These are phyloP conservation scores for Flaveria linearis DNA, from an alignment of 129 eudicot genomes.

Conservation along the genomic window DNA sequence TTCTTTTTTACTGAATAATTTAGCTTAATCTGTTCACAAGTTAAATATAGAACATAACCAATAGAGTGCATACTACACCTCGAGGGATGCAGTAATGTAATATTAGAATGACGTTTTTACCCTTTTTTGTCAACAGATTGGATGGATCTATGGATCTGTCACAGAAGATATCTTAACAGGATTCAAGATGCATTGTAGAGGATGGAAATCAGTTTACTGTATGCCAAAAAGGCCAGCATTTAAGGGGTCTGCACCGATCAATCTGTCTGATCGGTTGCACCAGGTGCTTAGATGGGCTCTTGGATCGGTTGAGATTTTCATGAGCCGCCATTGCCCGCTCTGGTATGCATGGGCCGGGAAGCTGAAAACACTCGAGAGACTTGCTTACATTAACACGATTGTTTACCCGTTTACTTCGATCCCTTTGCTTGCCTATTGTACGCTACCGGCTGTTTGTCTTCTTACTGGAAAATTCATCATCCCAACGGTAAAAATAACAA, in stretches of 20 bases:
- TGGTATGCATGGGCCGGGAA: constrained; percentile 97
- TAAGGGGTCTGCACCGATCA: constrained; percentile 98
- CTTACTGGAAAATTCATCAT: constrained; percentile 97
- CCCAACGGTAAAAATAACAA: constrained; percentile 73
- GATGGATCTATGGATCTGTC: constrained; percentile 97
- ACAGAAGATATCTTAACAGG: constrained; percentile 97
- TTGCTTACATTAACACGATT: constrained; percentile 91
- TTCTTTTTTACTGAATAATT: too few species aligned
- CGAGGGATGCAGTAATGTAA: too few species aligned
- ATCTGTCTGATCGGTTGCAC: constrained; percentile 91
- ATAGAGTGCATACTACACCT: too few species aligned
- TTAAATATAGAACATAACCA: too few species aligned
- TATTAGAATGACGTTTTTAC: neutral
- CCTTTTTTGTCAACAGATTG: constrained; percentile 55
- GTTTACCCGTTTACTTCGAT: constrained; percentile 96
- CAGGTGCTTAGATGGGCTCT: constrained; percentile 99
- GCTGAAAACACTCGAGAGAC: constrained; percentile 82
- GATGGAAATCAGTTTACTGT: constrained; percentile 97
- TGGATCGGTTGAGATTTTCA: constrained; percentile 93
- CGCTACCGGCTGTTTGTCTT: constrained; percentile 95
- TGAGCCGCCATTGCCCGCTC: constrained; percentile 96
- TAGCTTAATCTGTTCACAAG: too few species aligned
- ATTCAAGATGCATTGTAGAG: constrained; percentile 98
- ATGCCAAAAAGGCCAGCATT: constrained; percentile 91
- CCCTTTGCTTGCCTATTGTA: constrained; percentile 88